Evolutionary conservation across 2,329 filamentous ascomycete species (phyloP).

Genomic region (Rhexocercosporidium sp.): DNA sequence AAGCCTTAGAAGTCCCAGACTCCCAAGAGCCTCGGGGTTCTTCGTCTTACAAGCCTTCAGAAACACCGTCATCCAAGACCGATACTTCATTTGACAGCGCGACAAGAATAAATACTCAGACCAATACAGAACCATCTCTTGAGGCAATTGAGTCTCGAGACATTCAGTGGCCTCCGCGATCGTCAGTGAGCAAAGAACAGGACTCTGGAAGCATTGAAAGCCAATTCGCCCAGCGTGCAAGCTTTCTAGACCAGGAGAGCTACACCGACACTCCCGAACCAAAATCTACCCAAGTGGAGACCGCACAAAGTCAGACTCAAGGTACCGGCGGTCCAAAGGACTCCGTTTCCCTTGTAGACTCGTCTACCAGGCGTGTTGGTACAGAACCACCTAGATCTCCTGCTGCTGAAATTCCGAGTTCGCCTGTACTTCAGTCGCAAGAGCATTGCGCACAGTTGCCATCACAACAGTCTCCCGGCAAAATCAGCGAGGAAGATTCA

Average conservation of each 20-base stretch:
- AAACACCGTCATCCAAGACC: slow-evolving; percentile 14
- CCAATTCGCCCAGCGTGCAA: slow-evolving; percentile 13
- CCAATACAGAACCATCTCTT: neutral
- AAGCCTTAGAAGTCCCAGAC: slow-evolving; percentile 24
- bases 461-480: neutral
- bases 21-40: slow-evolving; percentile 32
- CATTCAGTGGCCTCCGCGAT: neutral
- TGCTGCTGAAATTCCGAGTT: neutral
- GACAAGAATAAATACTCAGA: neutral
- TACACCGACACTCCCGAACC: neutral
- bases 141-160: slow-evolving; percentile 9
- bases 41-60: slow-evolving; percentile 21
- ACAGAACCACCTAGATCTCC: neutral
- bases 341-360: neutral
- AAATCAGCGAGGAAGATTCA: neutral
- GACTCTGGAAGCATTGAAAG: slow-evolving; percentile 2
- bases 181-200: neutral
- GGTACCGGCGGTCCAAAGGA: neutral
- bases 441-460: neutral
- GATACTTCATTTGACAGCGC: neutral
- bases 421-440: neutral
- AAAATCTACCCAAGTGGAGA: neutral
- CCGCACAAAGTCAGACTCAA: neutral
- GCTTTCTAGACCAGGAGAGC: neutral
- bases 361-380: neutral